phyloP scores from a whole-genome alignment of 192 early-diverging fungal genomes.

The Entophlyctis luteolus region DNA sequence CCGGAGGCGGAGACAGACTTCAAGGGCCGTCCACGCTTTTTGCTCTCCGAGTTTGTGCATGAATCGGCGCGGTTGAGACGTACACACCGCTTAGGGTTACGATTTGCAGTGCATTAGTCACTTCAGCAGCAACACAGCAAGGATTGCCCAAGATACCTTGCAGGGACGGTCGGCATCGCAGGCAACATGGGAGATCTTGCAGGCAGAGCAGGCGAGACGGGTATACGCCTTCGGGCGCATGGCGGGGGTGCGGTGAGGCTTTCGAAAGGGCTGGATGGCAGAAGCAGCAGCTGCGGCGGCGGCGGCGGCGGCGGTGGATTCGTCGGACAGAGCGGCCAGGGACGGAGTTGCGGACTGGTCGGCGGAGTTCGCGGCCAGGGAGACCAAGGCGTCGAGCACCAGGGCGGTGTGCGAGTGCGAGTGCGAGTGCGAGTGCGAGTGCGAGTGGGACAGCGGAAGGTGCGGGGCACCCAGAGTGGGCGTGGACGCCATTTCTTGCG shows the following conservation, averaged over 20 bases:
- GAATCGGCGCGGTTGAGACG: conserved; percentile 43
- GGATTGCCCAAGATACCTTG: conserved; percentile 16
- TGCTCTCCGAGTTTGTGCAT: conserved; percentile 47
- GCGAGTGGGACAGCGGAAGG: not conserved
- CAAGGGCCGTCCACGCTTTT: conserved; percentile 50
- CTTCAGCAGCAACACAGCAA: not conserved
- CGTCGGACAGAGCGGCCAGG: not conserved
- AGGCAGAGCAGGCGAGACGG: conserved; percentile 14
- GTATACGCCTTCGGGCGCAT: conserved; percentile 15
- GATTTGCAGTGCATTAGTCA: not conserved
- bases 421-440: not conserved
- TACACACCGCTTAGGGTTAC: conserved; percentile 35
- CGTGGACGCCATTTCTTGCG: no score
- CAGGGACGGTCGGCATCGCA: conserved; percentile 47
- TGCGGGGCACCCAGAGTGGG: no score
- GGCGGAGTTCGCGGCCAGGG: not conserved
- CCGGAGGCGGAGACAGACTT: conserved; percentile 11
- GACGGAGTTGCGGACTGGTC: not conserved
- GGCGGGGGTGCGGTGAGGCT: not conserved
- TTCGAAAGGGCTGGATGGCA: not conserved
- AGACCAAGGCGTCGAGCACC: not conserved
- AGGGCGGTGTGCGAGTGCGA: not conserved
- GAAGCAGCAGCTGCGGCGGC: not conserved
- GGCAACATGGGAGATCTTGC: conserved; percentile 27
- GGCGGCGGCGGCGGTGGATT: not conserved